Evolutionary conservation across 2,329 filamentous ascomycete species (phyloP).

Genomic region (Monilinia aucupariae): DNA sequence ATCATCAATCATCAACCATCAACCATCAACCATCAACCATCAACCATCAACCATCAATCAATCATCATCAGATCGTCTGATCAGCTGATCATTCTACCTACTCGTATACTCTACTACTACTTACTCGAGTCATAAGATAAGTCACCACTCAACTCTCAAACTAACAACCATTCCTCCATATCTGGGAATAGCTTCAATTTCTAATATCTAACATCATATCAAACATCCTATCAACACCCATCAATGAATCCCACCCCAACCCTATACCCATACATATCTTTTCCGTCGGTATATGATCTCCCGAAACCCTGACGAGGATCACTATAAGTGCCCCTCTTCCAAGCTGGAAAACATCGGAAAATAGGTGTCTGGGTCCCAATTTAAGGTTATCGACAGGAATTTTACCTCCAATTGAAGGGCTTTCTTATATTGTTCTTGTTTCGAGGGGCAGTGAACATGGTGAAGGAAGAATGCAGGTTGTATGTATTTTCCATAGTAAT

Average conservation of each 20-base stretch:
- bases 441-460: background rate
- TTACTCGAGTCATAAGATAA: too few species aligned
- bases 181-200: conserved; percentile 4
- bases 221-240: too few species aligned
- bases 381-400: conserved; percentile 15
- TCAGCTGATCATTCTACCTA: too few species aligned
- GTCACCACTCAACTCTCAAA: too few species aligned
- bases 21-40: too few species aligned
- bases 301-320: conserved; percentile 8
- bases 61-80: too few species aligned
- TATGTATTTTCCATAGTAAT: conserved; percentile 2
- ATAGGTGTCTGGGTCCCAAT: background rate
- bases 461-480: background rate
- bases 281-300: conserved; percentile 4
- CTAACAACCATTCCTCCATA: background rate
- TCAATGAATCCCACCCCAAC: too few species aligned
- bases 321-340: conserved; percentile 15
- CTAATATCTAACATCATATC: background rate
- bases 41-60: too few species aligned
- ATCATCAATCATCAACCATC: too few species aligned
- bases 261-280: background rate
- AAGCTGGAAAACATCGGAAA: conserved; percentile 12
- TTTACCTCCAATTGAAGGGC: conserved; percentile 25
- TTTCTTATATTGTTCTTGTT: background rate
- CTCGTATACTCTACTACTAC: too few species aligned